Evolutionary conservation across 2,329 filamentous ascomycete species (phyloP).

Genomic region (Aurifilum marmelostoma): DNA sequence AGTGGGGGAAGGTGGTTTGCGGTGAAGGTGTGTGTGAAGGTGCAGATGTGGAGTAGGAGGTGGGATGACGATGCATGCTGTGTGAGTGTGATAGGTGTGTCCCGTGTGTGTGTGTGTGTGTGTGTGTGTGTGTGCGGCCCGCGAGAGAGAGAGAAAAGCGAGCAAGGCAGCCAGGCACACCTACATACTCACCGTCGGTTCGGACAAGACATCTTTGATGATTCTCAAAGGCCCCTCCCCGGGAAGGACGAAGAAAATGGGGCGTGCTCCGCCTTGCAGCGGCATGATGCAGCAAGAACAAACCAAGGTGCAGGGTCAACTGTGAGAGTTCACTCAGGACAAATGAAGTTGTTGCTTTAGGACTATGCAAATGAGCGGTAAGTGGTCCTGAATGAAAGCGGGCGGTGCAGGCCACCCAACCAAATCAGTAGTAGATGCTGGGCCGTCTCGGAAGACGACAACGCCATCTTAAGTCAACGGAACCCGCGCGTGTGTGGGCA

Average conservation of each 20-base stretch:
- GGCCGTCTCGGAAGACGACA: neutral
- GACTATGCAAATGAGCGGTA: neutral
- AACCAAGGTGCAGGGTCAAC: neutral
- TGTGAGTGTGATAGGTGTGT: neutral
- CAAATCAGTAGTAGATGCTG: neutral
- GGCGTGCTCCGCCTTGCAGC: neutral
- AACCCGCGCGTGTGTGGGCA: neutral
- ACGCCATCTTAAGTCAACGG: neutral
- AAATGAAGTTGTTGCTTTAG: neutral
- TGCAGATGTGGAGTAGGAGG: neutral
- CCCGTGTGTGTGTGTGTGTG: too few relatives aligned
- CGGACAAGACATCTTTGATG: constrained; percentile 16
- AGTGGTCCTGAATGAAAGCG: neutral
- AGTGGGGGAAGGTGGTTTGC: neutral
- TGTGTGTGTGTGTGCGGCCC: neutral
- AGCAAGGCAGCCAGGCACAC: constrained; percentile 11
- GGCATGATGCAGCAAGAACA: neutral
- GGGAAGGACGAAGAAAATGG: neutral
- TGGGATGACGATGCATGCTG: constrained; percentile 5
- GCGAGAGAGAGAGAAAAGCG: neutral
- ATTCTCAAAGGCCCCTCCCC: constrained; percentile 21
- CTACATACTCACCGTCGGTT: neutral
- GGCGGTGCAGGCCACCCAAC: neutral
- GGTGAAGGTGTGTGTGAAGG: constrained; percentile 1
- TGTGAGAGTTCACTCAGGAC: neutral